Base-by-base conservation (phyloP, 2,329 filamentous ascomycete species). In the Fusarium palustre region DNA sequence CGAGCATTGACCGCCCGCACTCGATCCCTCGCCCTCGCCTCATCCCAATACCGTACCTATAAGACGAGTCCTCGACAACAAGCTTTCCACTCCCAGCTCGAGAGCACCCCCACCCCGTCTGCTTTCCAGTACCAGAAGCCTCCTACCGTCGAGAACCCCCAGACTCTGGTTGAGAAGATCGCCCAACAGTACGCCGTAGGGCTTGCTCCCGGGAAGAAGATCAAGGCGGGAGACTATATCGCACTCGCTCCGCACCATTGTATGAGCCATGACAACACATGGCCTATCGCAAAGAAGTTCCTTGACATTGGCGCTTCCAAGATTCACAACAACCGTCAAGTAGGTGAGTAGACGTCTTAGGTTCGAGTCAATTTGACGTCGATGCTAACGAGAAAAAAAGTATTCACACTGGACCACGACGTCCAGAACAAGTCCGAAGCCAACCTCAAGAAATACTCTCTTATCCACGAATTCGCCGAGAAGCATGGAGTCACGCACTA, bases 131-230 rank as follows among this genome's bases (percentile, higher is more conserved):
- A 85, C 77, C 84, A 55, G 81, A 82, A 71, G 74, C 78, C n/a
- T 0, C 56, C 76, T 2, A 33, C 49, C 5, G 48, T 67, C 5
- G 55, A 67, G 36, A 65, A 70, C 1, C 90, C 3, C 87, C 94
- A 97, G 80, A 97, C 92, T 4, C 81, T 97, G 53, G 96, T 92
- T 4, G 94, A 97, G 79, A 97, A 97, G 84, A 97, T 97, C 62
- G 90, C 97, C 0, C 94, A 97, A 78, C 82, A 86, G 18, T 91
- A 97, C 79, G 87, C 93, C 1, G 85, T 94, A n/a, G 92, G 90
- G 12, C 86, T 97, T 2, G 81, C 92, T 2, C 79, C 88, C 13
- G 92, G 89, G 63, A 97, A 97, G 81, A 83, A 86, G 59, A 92
- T 97, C 74, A 87, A 86, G 74, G 84, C 87, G 7, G 94, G 94